phyloP scores from a whole-genome alignment of 805 yeast genomes.

The Candida anglica region DNA sequence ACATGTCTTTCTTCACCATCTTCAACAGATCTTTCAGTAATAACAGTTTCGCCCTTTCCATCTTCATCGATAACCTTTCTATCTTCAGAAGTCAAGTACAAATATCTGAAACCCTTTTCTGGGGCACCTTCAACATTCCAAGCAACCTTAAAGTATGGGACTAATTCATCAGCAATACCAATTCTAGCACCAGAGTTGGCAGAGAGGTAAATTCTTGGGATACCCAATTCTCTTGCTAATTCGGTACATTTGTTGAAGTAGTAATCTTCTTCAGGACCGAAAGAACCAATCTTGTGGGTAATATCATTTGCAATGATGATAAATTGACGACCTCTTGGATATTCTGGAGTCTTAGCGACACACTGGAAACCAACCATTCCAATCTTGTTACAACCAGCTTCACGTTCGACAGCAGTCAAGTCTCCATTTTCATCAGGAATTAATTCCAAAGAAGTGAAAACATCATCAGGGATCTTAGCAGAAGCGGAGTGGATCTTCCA shows the following conservation, averaged over 20 bases:
- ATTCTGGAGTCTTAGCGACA: constrained; percentile 91
- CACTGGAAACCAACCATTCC: constrained; percentile 98
- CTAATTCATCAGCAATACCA: constrained; percentile 94
- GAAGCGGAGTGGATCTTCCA: constrained; percentile 70
- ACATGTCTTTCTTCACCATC: constrained; percentile 78
- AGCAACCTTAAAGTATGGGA: constrained; percentile 84
- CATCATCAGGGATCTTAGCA: constrained; percentile 66
- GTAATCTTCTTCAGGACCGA: constrained; percentile 93
- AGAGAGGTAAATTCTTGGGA: constrained; percentile 92
- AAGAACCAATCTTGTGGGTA: constrained; percentile 97
- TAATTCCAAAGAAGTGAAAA: constrained; percentile 76
- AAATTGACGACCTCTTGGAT: constrained; percentile 93
- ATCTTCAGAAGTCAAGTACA: constrained; percentile 75
- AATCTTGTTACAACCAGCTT: constrained; percentile 90
- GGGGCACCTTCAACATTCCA: constrained; percentile 82
- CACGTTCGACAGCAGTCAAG: constrained; percentile 86
- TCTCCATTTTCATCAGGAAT: constrained; percentile 77
- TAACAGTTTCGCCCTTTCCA: constrained; percentile 59
- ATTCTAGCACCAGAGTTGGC: constrained; percentile 99
- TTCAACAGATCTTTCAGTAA: constrained; percentile 78
- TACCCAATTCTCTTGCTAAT: constrained; percentile 82
- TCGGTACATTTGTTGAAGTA: constrained; percentile 93
- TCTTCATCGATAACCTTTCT: constrained; percentile 50
- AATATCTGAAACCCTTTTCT: constrained; percentile 83
- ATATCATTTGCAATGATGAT: constrained; percentile 94